Evolutionary conservation across 192 early-diverging fungal genomes (phyloP).

Genomic region (Ambispora gerdemannii): DNA sequence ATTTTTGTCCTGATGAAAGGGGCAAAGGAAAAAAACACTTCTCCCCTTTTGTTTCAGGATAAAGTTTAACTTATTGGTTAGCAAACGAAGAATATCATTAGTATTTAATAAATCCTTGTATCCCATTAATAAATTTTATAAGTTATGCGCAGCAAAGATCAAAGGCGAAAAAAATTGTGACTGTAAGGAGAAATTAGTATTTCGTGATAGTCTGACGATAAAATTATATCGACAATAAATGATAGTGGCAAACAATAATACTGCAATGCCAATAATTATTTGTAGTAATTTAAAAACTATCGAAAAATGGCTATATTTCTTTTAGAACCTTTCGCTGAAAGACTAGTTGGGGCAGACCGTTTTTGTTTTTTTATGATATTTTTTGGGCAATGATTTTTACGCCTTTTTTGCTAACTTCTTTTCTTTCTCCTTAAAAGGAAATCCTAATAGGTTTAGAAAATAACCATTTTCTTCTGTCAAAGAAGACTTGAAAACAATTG

Average conservation of each 20-base stretch:
- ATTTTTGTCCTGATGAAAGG: constrained; percentile 16
- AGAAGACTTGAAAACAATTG: constrained; percentile 10
- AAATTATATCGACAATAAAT: too few relatives aligned
- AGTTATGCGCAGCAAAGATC: neutral
- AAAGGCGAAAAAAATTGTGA: neutral
- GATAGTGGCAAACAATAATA: too few relatives aligned
- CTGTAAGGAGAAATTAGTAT: neutral
- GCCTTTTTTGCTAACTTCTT: neutral
- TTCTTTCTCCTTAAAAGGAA: neutral
- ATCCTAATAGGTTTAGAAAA: neutral
- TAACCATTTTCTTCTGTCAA: neutral
- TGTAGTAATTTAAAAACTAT: too few relatives aligned
- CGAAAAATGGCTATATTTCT: too few relatives aligned
- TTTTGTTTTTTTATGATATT: neutral
- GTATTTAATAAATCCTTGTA: constrained; percentile 24
- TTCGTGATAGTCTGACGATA: too few relatives aligned
- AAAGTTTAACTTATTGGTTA: constrained; percentile 10
- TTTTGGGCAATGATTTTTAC: neutral
- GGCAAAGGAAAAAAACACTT: constrained; percentile 25
- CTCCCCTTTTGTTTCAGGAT: neutral
- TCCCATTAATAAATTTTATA: constrained; percentile 18
- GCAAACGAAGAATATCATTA: constrained; percentile 13
- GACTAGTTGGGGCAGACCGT: too few relatives aligned
- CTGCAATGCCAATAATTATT: too few relatives aligned
- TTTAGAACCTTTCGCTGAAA: too few relatives aligned